Percentiles rank a stretch among this genome's conserved stretches.
Conservation (phyloP, 352 stramenopile species). For the Phytophthora idaei region DNA sequence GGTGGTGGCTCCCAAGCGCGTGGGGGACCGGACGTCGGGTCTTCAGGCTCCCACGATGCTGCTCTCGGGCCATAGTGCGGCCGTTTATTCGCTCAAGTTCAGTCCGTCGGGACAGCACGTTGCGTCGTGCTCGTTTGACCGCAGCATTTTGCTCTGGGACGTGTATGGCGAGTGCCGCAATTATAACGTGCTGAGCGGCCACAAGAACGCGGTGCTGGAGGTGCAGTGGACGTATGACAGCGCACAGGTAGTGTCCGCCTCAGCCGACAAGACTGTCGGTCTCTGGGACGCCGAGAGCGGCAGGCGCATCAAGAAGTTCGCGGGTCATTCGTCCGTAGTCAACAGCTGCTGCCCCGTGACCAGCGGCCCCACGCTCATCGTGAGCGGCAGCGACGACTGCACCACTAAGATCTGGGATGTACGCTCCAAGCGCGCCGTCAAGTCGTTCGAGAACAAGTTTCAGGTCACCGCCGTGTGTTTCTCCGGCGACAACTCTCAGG, state of each 20-base stretch:
- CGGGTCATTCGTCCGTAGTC: constrained; percentile 85
- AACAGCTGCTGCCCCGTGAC: constrained; percentile 92
- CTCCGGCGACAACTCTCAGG: constrained; percentile 80
- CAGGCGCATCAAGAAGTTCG: constrained; percentile 81
- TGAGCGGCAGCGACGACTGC: constrained; percentile 92
- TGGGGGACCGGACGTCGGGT: constrained; percentile 67
- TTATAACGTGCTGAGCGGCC: constrained; percentile 92
- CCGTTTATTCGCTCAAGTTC: constrained; percentile 84
- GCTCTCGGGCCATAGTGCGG: constrained; percentile 74
- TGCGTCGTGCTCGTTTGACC: constrained; percentile 77
- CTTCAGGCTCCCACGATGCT: constrained; percentile 80
- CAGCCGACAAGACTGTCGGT: constrained; percentile 93
- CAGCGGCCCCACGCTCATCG: constrained; percentile 79
- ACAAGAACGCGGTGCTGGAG: constrained; percentile 97
- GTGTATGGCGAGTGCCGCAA: constrained; percentile 92
- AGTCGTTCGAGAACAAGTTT: constrained; percentile 88
- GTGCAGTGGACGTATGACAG: constrained; percentile 92
- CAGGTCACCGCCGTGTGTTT: constrained; percentile 92
- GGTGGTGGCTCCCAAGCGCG: constrained; percentile 58
- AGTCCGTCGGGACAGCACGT: constrained; percentile 72
- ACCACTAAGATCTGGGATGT: constrained; percentile 91
- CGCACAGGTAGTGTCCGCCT: constrained; percentile 87
- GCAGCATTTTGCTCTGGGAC: constrained; percentile 89
- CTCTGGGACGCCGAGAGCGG: constrained; percentile 89
- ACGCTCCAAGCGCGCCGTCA: constrained; percentile 76